These are phyloP conservation scores for Boletus subluridellus DNA, from an alignment of 1,284 basidiomycete genomes.

Conservation along the genomic window DNA sequence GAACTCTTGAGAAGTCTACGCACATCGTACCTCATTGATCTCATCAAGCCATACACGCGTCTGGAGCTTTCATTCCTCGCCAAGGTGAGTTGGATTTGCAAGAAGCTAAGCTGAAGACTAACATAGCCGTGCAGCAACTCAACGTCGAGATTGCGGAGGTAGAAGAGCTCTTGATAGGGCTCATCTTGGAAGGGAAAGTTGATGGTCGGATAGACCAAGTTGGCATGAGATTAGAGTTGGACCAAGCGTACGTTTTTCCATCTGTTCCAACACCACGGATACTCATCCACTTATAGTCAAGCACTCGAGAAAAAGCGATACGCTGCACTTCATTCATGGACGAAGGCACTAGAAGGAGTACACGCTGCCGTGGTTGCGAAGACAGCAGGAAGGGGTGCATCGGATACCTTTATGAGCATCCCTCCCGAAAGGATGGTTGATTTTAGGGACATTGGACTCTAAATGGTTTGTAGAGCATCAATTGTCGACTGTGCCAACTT, in stretches of 20 bases:
- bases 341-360: slow-evolving; percentile 68
- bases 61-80: slow-evolving; percentile 90
- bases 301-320: slow-evolving; percentile 82
- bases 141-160: slow-evolving; percentile 87
- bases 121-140: slow-evolving; percentile 64
- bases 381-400: slow-evolving; percentile 44
- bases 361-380: slow-evolving; percentile 73
- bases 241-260: slow-evolving; percentile 65
- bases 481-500: slow-evolving; percentile 1
- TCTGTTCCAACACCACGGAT: neutral
- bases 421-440: slow-evolving; percentile 33
- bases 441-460: slow-evolving; percentile 30
- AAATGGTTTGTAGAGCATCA: slow-evolving; percentile 10
- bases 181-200: slow-evolving; percentile 94
- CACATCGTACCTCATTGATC: slow-evolving; percentile 95
- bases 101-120: neutral
- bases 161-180: slow-evolving; percentile 87
- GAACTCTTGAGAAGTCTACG: slow-evolving; percentile 90
- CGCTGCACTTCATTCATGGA: slow-evolving; percentile 77
- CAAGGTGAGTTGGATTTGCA: slow-evolving; percentile 50
- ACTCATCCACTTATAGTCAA: slow-evolving; percentile 50
- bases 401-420: slow-evolving; percentile 30
- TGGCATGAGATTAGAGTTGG: slow-evolving; percentile 85
- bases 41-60: slow-evolving; percentile 95
- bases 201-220: slow-evolving; percentile 96